These are phyloP conservation scores for Beauveria sp. DNA, from an alignment of 2,329 filamentous ascomycete species.

Conservation along the genomic window DNA sequence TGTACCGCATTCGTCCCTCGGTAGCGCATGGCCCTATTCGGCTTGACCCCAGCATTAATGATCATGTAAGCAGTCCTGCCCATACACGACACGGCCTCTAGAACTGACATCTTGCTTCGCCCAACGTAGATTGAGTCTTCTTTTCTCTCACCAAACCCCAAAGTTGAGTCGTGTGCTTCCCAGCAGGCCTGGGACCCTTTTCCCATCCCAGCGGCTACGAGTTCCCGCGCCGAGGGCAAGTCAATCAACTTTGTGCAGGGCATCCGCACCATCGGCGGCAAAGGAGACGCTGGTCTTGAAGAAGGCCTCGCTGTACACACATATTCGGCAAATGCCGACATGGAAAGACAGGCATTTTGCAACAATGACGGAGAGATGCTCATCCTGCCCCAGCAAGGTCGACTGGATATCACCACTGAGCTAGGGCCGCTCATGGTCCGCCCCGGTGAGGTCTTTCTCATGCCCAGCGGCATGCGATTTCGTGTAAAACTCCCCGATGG, in stretches of 20 bases:
- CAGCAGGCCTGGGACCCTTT: constrained; percentile 44
- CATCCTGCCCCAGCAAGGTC: constrained; percentile 57
- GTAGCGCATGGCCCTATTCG: constrained; percentile 22
- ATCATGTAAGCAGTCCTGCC: constrained; percentile 15
- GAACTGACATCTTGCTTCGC: background rate
- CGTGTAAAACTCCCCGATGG: constrained; percentile 33
- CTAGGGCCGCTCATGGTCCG: constrained; percentile 56
- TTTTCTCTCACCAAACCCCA: constrained; percentile 38
- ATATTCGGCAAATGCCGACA: constrained; percentile 38
- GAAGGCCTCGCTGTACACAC: constrained; percentile 43
- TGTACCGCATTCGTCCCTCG: constrained; percentile 26
- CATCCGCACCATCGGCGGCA: constrained; percentile 40
- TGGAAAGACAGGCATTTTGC: constrained; percentile 40
- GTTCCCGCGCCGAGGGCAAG: constrained; percentile 26
- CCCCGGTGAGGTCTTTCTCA: constrained; percentile 59
- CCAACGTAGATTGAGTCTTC: constrained; percentile 26
- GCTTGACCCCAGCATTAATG: constrained; percentile 19
- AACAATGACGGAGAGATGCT: constrained; percentile 60
- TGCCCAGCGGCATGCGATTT: constrained; percentile 55
- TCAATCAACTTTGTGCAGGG: constrained; percentile 39
- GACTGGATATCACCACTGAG: constrained; percentile 61
- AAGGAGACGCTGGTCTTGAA: constrained; percentile 39
- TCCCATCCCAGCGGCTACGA: constrained; percentile 13
- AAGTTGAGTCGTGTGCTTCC: constrained; percentile 36
- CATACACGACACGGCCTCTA: background rate